Conservation (phyloP, 2,329 filamentous ascomycete species). For the Ramularia endophylla region DNA sequence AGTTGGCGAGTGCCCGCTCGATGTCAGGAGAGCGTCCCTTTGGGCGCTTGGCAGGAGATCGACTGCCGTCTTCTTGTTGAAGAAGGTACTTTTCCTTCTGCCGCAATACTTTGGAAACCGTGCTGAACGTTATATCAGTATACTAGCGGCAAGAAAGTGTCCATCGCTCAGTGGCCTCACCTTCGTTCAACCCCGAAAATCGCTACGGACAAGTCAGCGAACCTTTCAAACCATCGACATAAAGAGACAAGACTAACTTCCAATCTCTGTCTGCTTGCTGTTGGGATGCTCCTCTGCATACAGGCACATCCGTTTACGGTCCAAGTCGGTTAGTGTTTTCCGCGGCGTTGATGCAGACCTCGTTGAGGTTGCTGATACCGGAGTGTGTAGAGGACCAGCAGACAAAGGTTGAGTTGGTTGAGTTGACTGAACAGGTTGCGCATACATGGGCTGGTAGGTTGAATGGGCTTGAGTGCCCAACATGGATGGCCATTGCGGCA, state of each 20-base stretch:
- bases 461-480: slow-evolving; percentile 54
- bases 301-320: slow-evolving; percentile 87
- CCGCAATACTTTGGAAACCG: slow-evolving; percentile 94
- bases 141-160: slow-evolving; percentile 9
- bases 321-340: slow-evolving; percentile 83
- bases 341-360: slow-evolving; percentile 31
- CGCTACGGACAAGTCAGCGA: slow-evolving; percentile 45
- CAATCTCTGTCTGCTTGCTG: slow-evolving; percentile 94
- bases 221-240: neutral
- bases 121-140: slow-evolving; percentile 51
- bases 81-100: slow-evolving; percentile 93
- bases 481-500: slow-evolving; percentile 67
- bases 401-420: slow-evolving; percentile 38
- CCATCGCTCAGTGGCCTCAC: slow-evolving; percentile 46
- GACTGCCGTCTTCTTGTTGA: slow-evolving; percentile 68
- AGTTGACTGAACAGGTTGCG: slow-evolving; percentile 48
- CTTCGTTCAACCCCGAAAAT: slow-evolving; percentile 97
- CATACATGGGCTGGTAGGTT: slow-evolving; percentile 55
- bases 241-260: slow-evolving; percentile 50
- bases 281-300: slow-evolving; percentile 87
- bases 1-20: slow-evolving; percentile 82
- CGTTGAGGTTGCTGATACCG: slow-evolving; percentile 45
- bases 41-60: slow-evolving; percentile 71
- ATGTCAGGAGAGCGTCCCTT: slow-evolving; percentile 89
- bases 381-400: slow-evolving; percentile 48